Evolutionary conservation across 768 basidiomycete genomes (phyloP).

Genomic region (Termitomyces sp.): DNA sequence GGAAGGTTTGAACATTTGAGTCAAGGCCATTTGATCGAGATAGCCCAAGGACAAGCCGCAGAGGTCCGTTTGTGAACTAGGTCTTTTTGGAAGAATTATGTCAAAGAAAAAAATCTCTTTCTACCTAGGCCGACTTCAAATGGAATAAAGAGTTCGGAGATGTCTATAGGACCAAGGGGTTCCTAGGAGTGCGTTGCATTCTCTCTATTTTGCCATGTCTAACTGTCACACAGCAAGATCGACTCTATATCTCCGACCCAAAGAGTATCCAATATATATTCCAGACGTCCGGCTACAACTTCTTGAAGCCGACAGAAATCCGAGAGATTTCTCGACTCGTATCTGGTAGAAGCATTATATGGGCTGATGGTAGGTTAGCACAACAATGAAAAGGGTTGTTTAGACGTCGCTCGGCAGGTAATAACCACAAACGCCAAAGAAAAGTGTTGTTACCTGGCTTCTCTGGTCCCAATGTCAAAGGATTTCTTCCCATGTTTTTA

Average conservation of each 20-base stretch:
- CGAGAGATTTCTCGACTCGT: slow-evolving; percentile 27
- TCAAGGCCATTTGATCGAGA: slow-evolving; percentile 23
- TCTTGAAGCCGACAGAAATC: slow-evolving; percentile 32
- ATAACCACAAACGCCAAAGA: slow-evolving; percentile 40
- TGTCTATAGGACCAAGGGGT: slow-evolving; percentile 29
- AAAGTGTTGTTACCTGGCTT: slow-evolving; percentile 43
- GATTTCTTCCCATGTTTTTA: slow-evolving; percentile 33
- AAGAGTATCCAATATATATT: slow-evolving; percentile 43
- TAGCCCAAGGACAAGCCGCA: slow-evolving; percentile 27
- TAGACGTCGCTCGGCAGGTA: slow-evolving; percentile 13
- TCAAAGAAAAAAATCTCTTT: not conserved
- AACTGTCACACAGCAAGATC: slow-evolving; percentile 28
- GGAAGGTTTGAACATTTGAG: not conserved
- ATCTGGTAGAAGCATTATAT: slow-evolving; percentile 29
- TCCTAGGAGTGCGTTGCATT: slow-evolving; percentile 28
- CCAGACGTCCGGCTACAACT: slow-evolving; percentile 36
- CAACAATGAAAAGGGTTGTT: not conserved
- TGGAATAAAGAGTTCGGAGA: slow-evolving; percentile 40
- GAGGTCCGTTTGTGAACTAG: slow-evolving; percentile 15
- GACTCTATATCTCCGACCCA: slow-evolving; percentile 40
- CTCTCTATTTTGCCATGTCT: not conserved
- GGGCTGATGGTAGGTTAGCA: slow-evolving; percentile 30
- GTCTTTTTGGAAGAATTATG: not conserved
- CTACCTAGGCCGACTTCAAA: slow-evolving; percentile 31
- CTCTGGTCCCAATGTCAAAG: slow-evolving; percentile 32